These are phyloP conservation scores for Monosporozyma solicola DNA, from an alignment of 805 yeast species.

Conservation along the genomic window DNA sequence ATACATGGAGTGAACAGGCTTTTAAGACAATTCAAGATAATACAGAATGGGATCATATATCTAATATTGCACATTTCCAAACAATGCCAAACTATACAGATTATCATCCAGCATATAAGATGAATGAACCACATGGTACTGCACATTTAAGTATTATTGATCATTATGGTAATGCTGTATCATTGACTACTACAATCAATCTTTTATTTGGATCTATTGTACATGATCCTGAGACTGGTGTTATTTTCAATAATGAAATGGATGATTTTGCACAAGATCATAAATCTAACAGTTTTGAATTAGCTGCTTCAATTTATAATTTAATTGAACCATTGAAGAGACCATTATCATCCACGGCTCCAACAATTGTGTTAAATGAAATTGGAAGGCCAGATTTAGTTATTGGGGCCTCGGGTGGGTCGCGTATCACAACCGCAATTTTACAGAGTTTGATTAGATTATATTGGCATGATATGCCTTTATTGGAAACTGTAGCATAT, in stretches of 20 bases:
- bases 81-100: constrained; percentile 61
- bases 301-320: constrained; percentile 74
- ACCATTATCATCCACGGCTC: constrained; percentile 79
- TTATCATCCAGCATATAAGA: constrained; percentile 71
- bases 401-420: constrained; percentile 93
- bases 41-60: not conserved
- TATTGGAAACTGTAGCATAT: constrained; percentile 61
- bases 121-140: constrained; percentile 82
- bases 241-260: constrained; percentile 83
- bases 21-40: constrained; percentile 42
- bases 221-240: constrained; percentile 73
- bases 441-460: constrained; percentile 69
- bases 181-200: constrained; percentile 84
- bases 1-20: constrained; percentile 51
- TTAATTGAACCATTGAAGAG: constrained; percentile 66
- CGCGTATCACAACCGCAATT: constrained; percentile 73
- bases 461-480: constrained; percentile 46
- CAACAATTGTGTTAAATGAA: constrained; percentile 52
- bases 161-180: constrained; percentile 62
- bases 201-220: constrained; percentile 74
- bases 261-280: constrained; percentile 82
- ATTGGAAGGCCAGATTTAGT: constrained; percentile 49
- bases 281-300: constrained; percentile 63
- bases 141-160: constrained; percentile 81
- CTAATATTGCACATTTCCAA: constrained; percentile 7